Percentiles rank a stretch among this genome's conserved stretches.
These are phyloP conservation scores for Brassica juncea DNA, from an alignment of 345 rosid genomes.

Conservation along the genomic window DNA sequence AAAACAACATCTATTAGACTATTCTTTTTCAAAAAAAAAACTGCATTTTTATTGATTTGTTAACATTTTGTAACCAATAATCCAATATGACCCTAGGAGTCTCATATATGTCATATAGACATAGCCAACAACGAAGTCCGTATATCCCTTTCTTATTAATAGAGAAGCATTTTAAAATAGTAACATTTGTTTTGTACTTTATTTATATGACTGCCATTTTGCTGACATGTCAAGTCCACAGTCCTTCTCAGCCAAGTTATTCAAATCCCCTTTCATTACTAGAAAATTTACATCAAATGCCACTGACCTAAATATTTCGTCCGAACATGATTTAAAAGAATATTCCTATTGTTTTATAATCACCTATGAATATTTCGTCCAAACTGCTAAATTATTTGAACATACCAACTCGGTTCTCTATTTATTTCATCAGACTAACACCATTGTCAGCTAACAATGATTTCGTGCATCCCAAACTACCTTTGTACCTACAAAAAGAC, in stretches of 20 bases:
- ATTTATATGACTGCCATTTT: neutral
- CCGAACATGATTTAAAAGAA: no score
- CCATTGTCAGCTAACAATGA: no score
- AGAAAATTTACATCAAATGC: neutral
- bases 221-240: neutral
- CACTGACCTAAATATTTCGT: neutral
- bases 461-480: no score
- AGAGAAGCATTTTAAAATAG: neutral
- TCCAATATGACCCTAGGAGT: neutral
- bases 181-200: no score
- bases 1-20: neutral
- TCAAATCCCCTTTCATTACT: neutral
- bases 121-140: neutral
- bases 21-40: neutral
- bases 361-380: no score
- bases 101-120: neutral
- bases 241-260: neutral
- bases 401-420: no score
- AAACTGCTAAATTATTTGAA: no score
- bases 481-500: no score
- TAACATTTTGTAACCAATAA: neutral
- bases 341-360: no score
- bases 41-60: neutral
- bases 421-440: no score
- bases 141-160: neutral